Evolutionary conservation across 2,329 filamentous ascomycete genomes (phyloP), one percentile per base, ranked within the genome.

Genomic region (Sclerotinia subarctica): DNA sequence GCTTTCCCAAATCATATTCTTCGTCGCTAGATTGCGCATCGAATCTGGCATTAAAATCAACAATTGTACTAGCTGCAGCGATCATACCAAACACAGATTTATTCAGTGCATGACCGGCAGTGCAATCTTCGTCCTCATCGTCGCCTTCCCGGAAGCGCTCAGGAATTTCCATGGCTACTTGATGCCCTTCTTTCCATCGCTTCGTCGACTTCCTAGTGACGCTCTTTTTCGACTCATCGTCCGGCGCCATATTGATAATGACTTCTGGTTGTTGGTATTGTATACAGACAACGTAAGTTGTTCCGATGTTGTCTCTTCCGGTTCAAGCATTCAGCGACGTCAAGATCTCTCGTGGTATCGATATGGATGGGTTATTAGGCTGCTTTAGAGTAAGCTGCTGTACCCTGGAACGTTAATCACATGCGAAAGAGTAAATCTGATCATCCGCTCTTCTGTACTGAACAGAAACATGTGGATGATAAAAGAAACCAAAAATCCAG

Each of bases 61-160:
- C 89, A 69, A 88, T 88, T 42, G 92, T 94, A 8, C 93, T 92
- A 49, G 93, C 93, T 21, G 93, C 92, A 8, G 94, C 92, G 73
- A 98, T 94, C 80, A 98, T 87, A 66, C 93, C 93, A 78, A 97
- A 96, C 67, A 98, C 89, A 72, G 92, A 96, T 82, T 97, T 94
- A 79, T 97, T 95, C 88, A 96, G 92, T 32, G 78, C 78, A n/a
- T 82, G 83, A 2, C 85, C 82, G 63, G 85, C 85, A 19, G 85
- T 86, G 69, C 85, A 85, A 76, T 89, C 87, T 51, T 87, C 83
- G 24, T 89, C 81, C 6, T 82, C 83, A 78, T 88, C 86, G 70
- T 85, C 84, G 42, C 84, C 85, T 74, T 85, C 82, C 73, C 81
- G 83, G 70, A 88, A 82, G 67, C 83, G 83, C 67, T 87, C 85